phyloP scores from a whole-genome alignment of 805 yeast genomes.

The Starmerella gropengiesseri region DNA sequence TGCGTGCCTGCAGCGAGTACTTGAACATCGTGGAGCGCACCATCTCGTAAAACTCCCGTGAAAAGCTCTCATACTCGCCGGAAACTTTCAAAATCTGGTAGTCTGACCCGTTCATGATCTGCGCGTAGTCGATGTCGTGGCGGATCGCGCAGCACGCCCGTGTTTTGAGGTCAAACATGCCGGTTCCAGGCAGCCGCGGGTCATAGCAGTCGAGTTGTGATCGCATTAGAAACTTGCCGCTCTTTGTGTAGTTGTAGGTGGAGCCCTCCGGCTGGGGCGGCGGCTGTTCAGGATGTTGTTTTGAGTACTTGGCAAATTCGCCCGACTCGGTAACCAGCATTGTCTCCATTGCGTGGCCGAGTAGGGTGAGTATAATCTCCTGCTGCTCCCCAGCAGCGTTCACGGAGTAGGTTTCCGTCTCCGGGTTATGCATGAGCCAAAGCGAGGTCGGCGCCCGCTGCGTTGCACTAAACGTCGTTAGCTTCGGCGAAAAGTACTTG shows the following conservation, averaged over 20 bases:
- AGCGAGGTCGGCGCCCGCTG: slow-evolving; percentile 46
- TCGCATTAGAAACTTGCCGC: slow-evolving; percentile 64
- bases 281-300: slow-evolving; percentile 10
- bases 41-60: slow-evolving; percentile 67
- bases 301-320: slow-evolving; percentile 39
- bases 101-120: slow-evolving; percentile 45
- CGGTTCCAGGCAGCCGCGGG: slow-evolving; percentile 70
- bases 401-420: slow-evolving; percentile 45
- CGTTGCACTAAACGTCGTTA: slow-evolving; percentile 34
- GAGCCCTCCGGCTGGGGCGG: slow-evolving; percentile 7
- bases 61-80: slow-evolving; percentile 72
- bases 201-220: slow-evolving; percentile 86
- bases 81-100: slow-evolving; percentile 52
- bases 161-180: slow-evolving; percentile 84
- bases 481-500: slow-evolving; percentile 33
- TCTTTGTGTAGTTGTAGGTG: slow-evolving; percentile 62
- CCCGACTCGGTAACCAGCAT: slow-evolving; percentile 51
- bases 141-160: slow-evolving; percentile 83
- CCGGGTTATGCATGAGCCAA: slow-evolving; percentile 40
- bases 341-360: slow-evolving; percentile 74
- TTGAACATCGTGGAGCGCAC: slow-evolving; percentile 67
- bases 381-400: slow-evolving; percentile 56
- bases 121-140: slow-evolving; percentile 57
- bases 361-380: slow-evolving; percentile 55
- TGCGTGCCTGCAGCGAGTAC: slow-evolving; percentile 81